Percentiles rank a stretch among this genome's conserved stretches.
Conservation (phyloP, 495 filamentous ascomycete genomes). For the Pseudoneurospora amorphoporcata region DNA sequence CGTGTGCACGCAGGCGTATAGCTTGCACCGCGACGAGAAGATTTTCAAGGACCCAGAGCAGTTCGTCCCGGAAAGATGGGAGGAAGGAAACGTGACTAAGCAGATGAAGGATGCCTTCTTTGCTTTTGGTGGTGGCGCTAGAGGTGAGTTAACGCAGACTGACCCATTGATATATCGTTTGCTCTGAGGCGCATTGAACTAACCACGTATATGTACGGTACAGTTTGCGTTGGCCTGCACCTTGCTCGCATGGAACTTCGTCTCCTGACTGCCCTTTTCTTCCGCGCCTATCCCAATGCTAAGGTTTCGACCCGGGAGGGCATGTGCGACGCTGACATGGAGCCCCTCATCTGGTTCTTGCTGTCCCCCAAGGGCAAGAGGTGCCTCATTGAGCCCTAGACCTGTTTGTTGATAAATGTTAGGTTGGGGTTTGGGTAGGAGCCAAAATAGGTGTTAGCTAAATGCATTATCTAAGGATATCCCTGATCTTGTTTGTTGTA, state of each 20-base stretch:
- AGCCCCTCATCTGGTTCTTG: conserved; percentile 30
- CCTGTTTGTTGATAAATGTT: neutral
- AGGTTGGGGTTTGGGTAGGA: neutral
- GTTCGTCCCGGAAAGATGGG: conserved; percentile 23
- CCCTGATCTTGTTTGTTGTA: neutral
- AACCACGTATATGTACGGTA: neutral
- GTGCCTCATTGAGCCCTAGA: conserved; percentile 31
- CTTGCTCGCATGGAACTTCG: conserved; percentile 24
- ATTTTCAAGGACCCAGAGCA: conserved; percentile 26
- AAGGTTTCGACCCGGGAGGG: conserved; percentile 21
- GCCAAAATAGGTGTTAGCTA: neutral
- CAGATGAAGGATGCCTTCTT: conserved; percentile 44
- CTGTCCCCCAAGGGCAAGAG: conserved; percentile 32
- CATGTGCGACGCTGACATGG: conserved; percentile 38
- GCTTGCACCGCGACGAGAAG: conserved; percentile 25
- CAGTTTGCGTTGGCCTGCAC: conserved; percentile 29
- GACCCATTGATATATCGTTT: conserved; percentile 23
- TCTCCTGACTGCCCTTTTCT: conserved; percentile 20
- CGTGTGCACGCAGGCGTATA: conserved; percentile 30
- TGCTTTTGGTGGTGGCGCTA: conserved; percentile 41
- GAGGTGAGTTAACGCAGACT: conserved; percentile 10
- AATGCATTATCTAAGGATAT: neutral
- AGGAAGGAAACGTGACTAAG: conserved; percentile 24
- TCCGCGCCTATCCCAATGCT: conserved; percentile 21
- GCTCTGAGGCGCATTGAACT: neutral